Evolutionary conservation across 176 grass and related monocot genomes (phyloP).

Genomic region (Oryza punctata): DNA sequence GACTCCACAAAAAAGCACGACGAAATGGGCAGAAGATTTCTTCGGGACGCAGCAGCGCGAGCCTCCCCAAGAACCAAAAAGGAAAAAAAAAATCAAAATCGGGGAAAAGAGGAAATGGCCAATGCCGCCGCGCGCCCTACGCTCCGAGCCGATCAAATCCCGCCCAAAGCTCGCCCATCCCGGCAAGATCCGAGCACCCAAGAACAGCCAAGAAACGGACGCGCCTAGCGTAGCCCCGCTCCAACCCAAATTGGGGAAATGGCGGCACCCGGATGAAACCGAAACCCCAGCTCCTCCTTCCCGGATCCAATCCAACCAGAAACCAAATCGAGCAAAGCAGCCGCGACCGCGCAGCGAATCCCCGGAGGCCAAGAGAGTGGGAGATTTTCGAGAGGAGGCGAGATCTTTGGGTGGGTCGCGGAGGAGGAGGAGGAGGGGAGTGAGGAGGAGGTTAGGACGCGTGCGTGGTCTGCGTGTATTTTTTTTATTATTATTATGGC

Average conservation of each 20-base stretch:
- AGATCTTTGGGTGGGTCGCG: not conserved
- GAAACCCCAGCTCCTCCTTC: not conserved
- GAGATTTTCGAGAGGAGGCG: not conserved
- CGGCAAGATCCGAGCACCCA: slow-evolving; percentile 33
- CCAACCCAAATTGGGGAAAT: slow-evolving; percentile 5
- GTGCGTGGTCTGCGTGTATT: slow-evolving; percentile 4
- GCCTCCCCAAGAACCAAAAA: not conserved
- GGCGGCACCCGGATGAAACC: not conserved
- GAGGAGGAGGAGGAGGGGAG: not conserved
- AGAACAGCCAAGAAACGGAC: slow-evolving; percentile 19
- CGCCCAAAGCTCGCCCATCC: slow-evolving; percentile 10
- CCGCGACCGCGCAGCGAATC: not conserved
- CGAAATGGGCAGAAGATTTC: slow-evolving; percentile 22
- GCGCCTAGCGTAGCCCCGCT: not conserved
- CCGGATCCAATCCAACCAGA: slow-evolving; percentile 13
- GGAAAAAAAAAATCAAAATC: not conserved
- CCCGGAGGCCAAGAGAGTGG: not conserved
- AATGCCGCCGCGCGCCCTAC: slow-evolving; percentile 34
- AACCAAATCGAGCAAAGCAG: not conserved
- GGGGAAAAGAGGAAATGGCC: slow-evolving; percentile 8
- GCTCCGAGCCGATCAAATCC: slow-evolving; percentile 23
- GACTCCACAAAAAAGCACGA: not conserved
- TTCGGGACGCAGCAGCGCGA: not conserved
- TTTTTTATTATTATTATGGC: not conserved
- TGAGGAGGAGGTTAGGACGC: not conserved